phyloP scores from a whole-genome alignment of 2,329 filamentous ascomycete species.

The Acephala macrosclerotiorum region DNA sequence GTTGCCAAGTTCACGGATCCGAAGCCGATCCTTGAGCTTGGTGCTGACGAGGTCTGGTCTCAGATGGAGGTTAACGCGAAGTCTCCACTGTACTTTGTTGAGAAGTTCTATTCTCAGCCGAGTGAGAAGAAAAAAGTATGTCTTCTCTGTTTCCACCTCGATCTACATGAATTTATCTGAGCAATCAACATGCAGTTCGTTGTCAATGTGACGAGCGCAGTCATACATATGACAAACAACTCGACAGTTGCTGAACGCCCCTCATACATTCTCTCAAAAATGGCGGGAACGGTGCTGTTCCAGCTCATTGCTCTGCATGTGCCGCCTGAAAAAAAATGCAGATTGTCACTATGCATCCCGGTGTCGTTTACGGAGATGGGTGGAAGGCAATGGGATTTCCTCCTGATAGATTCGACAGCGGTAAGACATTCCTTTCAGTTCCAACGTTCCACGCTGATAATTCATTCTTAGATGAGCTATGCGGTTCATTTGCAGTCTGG shows the following conservation, averaged over 20 bases:
- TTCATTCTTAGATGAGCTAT: not conserved
- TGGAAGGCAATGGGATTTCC: constrained; percentile 6
- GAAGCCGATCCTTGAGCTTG: constrained; percentile 1
- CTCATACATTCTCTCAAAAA: constrained; percentile 3
- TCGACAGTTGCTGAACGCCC: not conserved
- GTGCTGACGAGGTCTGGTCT: constrained; percentile 2
- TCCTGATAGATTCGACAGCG: constrained; percentile 1
- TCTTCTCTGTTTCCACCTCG: not conserved
- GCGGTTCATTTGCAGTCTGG: not conserved
- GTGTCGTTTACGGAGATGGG: not conserved
- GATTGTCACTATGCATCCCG: constrained; percentile 8
- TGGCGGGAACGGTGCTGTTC: not conserved
- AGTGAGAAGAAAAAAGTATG: constrained; percentile 9
- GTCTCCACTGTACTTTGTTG: constrained; percentile 4
- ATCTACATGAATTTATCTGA: not conserved
- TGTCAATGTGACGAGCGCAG: not conserved
- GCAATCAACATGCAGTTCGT: not conserved
- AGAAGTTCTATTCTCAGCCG: constrained; percentile 8
- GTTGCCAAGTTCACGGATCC: not conserved
- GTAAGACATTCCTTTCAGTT: not conserved
- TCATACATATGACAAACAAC: not conserved
- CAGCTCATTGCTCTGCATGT: constrained; percentile 3
- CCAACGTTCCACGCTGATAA: not conserved
- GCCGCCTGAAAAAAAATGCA: constrained; percentile 6
- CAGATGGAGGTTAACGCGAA: constrained; percentile 11